A percentile compares a stretch with the other conserved stretches of the same genome.
These are phyloP conservation scores for Decorospora gaudefroyi DNA, from an alignment of 2,329 filamentous ascomycete genomes.

Conservation along the genomic window DNA sequence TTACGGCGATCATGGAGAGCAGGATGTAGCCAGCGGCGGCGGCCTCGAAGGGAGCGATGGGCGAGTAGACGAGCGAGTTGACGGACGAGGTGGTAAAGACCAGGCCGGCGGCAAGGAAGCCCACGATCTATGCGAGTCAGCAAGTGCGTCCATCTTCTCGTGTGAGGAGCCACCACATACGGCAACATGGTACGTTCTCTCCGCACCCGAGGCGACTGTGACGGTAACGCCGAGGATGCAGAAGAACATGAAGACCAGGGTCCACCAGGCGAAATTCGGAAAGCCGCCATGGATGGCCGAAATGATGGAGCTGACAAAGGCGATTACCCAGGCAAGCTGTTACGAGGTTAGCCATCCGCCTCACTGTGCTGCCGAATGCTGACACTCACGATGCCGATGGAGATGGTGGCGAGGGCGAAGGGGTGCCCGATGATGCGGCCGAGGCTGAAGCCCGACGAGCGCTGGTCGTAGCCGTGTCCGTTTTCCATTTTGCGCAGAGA, in stretches of 20 bases:
- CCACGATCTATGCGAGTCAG: slow-evolving; percentile 66
- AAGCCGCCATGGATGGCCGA: slow-evolving; percentile 64
- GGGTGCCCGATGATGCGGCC: slow-evolving; percentile 95
- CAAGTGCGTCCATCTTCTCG: slow-evolving; percentile 8
- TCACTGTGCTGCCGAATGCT: neutral
- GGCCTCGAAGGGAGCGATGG: slow-evolving; percentile 75
- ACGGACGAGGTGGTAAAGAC: slow-evolving; percentile 85
- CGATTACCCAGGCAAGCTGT: slow-evolving; percentile 93
- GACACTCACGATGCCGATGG: slow-evolving; percentile 79
- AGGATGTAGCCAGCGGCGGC: slow-evolving; percentile 92
- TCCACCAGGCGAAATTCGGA: slow-evolving; percentile 92
- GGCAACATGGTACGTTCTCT: slow-evolving; percentile 88
- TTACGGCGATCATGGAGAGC: slow-evolving; percentile 86
- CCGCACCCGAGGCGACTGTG: slow-evolving; percentile 81
- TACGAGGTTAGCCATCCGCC: slow-evolving; percentile 25
- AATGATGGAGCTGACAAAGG: slow-evolving; percentile 84
- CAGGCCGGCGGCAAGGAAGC: slow-evolving; percentile 80
- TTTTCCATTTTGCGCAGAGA: slow-evolving; percentile 82
- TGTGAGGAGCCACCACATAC: slow-evolving; percentile 50
- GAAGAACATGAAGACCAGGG: slow-evolving; percentile 81
- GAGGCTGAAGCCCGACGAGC: slow-evolving; percentile 64
- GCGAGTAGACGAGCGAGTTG: slow-evolving; percentile 81
- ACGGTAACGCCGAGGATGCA: slow-evolving; percentile 78
- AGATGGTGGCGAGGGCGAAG: slow-evolving; percentile 91
- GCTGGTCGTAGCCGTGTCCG: slow-evolving; percentile 56